Percentiles rank a stretch among this genome's conserved stretches.
These are phyloP conservation scores for Ophiocordyceps australis DNA, from an alignment of 2,329 filamentous ascomycete species.

Conservation along the genomic window DNA sequence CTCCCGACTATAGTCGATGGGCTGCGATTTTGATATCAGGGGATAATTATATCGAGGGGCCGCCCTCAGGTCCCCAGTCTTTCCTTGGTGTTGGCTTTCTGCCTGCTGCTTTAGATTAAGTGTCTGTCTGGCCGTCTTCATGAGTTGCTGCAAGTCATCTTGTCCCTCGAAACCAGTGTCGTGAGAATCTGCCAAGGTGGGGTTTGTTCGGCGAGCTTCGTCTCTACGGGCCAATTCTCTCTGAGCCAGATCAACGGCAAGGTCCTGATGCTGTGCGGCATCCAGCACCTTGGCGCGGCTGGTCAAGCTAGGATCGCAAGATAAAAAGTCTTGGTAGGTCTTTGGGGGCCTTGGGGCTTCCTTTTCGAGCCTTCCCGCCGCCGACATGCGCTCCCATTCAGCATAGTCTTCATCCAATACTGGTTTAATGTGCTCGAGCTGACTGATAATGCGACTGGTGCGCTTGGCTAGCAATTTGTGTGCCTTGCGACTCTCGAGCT, in stretches of 20 bases:
- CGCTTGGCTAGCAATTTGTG: conserved; percentile 33
- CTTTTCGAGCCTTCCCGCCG: conserved; percentile 10
- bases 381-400: conserved; percentile 42
- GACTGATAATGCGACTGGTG: conserved; percentile 40
- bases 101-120: conserved; percentile 14
- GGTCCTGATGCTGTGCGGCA: conserved; percentile 51
- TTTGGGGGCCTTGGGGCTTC: conserved; percentile 6
- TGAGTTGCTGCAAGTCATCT: conserved; percentile 27
- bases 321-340: conserved; percentile 27
- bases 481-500: conserved; percentile 43
- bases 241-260: conserved; percentile 61
- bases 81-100: conserved; percentile 4
- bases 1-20: conserved; percentile 28
- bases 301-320: conserved; percentile 41
- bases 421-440: conserved; percentile 65
- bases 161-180: too few relatives aligned
- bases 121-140: conserved; percentile 30
- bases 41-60: conserved; percentile 33
- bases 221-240: conserved; percentile 53
- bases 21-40: conserved; percentile 30
- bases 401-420: conserved; percentile 54
- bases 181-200: too few relatives aligned
- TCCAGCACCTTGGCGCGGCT: conserved; percentile 43
- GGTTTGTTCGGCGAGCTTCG: conserved; percentile 35
- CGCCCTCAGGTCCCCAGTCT: conserved; percentile 8